These are phyloP conservation scores for Erysimum cheiranthoides DNA, from an alignment of 345 rosid species.

Conservation along the genomic window DNA sequence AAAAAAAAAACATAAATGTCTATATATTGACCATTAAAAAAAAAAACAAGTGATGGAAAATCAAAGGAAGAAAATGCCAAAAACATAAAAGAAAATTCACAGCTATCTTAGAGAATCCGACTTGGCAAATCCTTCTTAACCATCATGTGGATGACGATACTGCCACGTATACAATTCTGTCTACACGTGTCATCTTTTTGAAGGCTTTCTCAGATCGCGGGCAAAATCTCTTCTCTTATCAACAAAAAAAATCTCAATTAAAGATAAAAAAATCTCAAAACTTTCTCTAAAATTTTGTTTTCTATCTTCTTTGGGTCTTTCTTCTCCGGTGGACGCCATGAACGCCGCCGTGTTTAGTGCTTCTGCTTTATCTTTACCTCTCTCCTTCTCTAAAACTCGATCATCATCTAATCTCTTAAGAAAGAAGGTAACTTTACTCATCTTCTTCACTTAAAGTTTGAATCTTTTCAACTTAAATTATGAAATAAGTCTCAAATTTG, in stretches of 20 bases:
- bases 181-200: slow-evolving; percentile 71
- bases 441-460: slow-evolving; percentile 1
- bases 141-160: slow-evolving; percentile 60
- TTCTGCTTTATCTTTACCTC: slow-evolving; percentile 75
- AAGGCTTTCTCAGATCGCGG: slow-evolving; percentile 80
- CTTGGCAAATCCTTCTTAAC: slow-evolving; percentile 55
- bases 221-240: slow-evolving; percentile 74
- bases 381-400: slow-evolving; percentile 55
- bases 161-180: slow-evolving; percentile 57
- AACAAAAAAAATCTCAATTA: slow-evolving; percentile 48
- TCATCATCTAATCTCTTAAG: slow-evolving; percentile 60
- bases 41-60: slow-evolving; percentile 1
- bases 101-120: slow-evolving; percentile 58
- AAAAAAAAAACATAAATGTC: too few relatives aligned
- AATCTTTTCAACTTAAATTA: neutral
- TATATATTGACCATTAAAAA: neutral
- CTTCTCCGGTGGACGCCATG: slow-evolving; percentile 61
- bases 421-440: slow-evolving; percentile 62
- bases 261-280: neutral
- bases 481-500: neutral
- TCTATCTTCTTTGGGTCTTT: slow-evolving; percentile 27
- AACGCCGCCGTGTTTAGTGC: slow-evolving; percentile 74
- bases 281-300: slow-evolving; percentile 13
- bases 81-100: neutral
- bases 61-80: neutral